These are phyloP conservation scores for Macrocybe gigantea DNA, from an alignment of 768 basidiomycete species.

Conservation along the genomic window DNA sequence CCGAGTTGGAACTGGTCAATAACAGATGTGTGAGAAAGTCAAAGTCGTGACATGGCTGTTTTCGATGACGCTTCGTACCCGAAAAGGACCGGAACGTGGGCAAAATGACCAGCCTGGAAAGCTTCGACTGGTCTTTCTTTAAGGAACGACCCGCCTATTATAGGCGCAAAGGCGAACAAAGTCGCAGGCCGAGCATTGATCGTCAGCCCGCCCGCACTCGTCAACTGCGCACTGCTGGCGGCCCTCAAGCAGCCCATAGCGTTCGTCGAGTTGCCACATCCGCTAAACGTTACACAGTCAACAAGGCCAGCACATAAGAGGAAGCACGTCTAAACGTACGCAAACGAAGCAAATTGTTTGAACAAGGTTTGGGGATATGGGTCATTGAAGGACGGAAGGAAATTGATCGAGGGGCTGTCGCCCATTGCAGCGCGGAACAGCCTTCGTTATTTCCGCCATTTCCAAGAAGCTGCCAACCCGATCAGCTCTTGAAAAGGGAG, in stretches of 20 bases:
- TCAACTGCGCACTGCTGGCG: constrained; percentile 18
- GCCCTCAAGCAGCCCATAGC: constrained; percentile 28
- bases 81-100: constrained; percentile 33
- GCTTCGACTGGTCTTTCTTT: constrained; percentile 31
- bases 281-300: background rate
- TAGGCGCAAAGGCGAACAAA: constrained; percentile 33
- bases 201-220: constrained; percentile 24
- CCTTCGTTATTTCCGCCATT: constrained; percentile 29
- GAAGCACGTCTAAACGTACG: constrained; percentile 18
- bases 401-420: constrained; percentile 36
- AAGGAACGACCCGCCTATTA: constrained; percentile 29
- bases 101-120: constrained; percentile 28
- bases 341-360: constrained; percentile 25
- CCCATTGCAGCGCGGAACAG: constrained; percentile 38
- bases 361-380: constrained; percentile 29
- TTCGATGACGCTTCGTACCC: constrained; percentile 17
- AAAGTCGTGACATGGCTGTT: background rate
- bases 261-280: constrained; percentile 18
- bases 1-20: constrained; percentile 28
- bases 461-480: constrained; percentile 24
- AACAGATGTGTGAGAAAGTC: background rate
- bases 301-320: no score
- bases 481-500: background rate
- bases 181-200: constrained; percentile 24
- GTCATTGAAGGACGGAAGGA: constrained; percentile 24